Percentiles rank a stretch among this genome's conserved stretches.
phyloP scores from a whole-genome alignment of 208 protist genomes.

The Acanthamoeba sp. region DNA sequence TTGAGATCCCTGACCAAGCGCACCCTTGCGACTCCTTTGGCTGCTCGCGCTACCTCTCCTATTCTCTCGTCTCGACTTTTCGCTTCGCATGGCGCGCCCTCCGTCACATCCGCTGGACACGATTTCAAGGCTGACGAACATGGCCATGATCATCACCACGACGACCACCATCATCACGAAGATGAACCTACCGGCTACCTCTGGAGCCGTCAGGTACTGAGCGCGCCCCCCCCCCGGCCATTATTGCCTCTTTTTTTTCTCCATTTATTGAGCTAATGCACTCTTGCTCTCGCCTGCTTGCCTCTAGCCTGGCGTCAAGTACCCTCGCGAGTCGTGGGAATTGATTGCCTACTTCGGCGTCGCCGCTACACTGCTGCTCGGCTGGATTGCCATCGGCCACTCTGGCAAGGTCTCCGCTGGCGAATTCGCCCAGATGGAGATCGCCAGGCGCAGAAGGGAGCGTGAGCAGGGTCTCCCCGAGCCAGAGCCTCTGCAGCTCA shows the following conservation, averaged over 20 bases:
- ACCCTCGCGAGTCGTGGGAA: slow-evolving; percentile 44
- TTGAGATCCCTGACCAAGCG: background rate
- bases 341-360: slow-evolving; percentile 4
- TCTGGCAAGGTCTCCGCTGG: background rate
- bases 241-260: background rate
- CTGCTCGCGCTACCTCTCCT: background rate
- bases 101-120: background rate
- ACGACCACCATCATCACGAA: slow-evolving; percentile 11
- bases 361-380: background rate
- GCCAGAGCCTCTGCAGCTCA: slow-evolving; percentile 36
- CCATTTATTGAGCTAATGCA: background rate
- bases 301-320: background rate
- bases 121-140: background rate
- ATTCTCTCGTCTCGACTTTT: background rate
- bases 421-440: slow-evolving; percentile 19
- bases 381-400: background rate
- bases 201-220: background rate
- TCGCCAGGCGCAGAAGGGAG: slow-evolving; percentile 34
- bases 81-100: background rate
- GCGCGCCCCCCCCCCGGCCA: background rate
- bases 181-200: slow-evolving; percentile 7
- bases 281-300: background rate
- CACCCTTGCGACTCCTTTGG: background rate
- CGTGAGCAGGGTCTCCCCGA: background rate
- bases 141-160: background rate